A percentile compares a stretch with the other conserved stretches of the same genome.
Evolutionary conservation across 176 grass and related monocot species (phyloP).

Genomic region (Urochloa ruziziensis): DNA sequence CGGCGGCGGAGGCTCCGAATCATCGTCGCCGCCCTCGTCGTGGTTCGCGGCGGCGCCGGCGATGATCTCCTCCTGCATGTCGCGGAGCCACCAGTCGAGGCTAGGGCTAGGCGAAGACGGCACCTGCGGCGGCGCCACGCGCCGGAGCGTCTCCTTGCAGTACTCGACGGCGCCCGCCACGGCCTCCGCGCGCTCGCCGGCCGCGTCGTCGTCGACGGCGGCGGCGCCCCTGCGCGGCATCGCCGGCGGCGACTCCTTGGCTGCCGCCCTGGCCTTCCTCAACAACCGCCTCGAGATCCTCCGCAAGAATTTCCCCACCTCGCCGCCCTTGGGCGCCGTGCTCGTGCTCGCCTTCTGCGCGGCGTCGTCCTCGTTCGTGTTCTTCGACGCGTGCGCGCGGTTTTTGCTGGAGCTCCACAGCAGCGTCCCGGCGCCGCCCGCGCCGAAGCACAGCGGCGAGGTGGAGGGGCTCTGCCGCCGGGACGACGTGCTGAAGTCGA

Average conservation of each 20-base stretch:
- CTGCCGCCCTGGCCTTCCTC: background rate
- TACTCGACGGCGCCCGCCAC: conserved; percentile 22
- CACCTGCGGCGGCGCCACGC: background rate
- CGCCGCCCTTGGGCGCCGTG: background rate
- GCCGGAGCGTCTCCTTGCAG: conserved; percentile 30
- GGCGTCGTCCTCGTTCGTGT: background rate
- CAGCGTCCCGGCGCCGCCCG: background rate
- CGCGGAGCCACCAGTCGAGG: background rate
- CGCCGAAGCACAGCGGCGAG: conserved; percentile 15
- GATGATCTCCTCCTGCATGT: background rate
- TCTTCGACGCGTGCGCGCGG: background rate
- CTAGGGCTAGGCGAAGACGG: background rate
- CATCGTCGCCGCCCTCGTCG: background rate
- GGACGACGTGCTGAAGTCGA: background rate
- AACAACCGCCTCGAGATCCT: conserved; percentile 12
- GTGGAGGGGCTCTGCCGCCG: background rate
- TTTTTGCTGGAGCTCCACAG: background rate
- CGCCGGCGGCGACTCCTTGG: background rate
- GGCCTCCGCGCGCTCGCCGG: conserved; percentile 5
- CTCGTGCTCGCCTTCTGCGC: background rate
- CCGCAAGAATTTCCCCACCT: background rate
- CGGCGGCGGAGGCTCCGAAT: background rate
- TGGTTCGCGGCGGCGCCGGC: too few relatives aligned
- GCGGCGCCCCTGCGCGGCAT: too few relatives aligned
- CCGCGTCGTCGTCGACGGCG: background rate